Evolutionary conservation across 75 land plant species (phyloP), one percentile per base, ranked within the genome.

Genomic region (Cupressus sempervirens): DNA sequence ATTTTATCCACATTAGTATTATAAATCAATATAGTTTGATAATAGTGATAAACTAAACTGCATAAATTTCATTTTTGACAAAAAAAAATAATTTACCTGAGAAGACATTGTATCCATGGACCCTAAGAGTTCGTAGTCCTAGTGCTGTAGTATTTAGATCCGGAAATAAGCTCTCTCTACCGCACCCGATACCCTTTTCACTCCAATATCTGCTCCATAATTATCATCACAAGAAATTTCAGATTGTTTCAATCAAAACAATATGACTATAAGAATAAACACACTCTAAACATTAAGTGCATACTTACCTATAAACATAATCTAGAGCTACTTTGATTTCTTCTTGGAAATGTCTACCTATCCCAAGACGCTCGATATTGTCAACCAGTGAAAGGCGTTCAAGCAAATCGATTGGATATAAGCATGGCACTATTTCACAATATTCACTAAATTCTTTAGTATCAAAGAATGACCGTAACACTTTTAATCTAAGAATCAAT

Each of bases 211-310:
- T 70, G 74, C 35, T 13, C 2, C 74, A 20, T 23, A 70, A 70
- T 10, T 70, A 65, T 65, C 29, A 23, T 20, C 29, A 7, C 26
- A 26, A 5, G 7, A 38, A 1, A 38, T 38, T 38, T 38, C n/a
- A 62, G 23, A 18, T 65, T 26, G 7, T 26, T 7, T 65, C 0
- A n/a, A 65, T 20, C n/a, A 20, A 26, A 20, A 23, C 7, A 65
- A 23, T 65, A 26, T 65, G 1, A 26, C 23, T 65, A 65, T 65
- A 5, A 23, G 20, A n/a, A 62, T 62, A 4, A 23, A 3, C 20
- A 6, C 3, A 50, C 13, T 0, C 0, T 0, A 1, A 12, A 0
- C 6, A 2, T 3, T 9, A 50, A 11, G 14, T 1, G 12, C 13
- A 50, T 65, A 26, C n/a, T 26, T 65, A 65, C 68, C 68, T 8